Conservation (phyloP, 1,139 yeast species). For the Zygosaccharomyces sapae region DNA sequence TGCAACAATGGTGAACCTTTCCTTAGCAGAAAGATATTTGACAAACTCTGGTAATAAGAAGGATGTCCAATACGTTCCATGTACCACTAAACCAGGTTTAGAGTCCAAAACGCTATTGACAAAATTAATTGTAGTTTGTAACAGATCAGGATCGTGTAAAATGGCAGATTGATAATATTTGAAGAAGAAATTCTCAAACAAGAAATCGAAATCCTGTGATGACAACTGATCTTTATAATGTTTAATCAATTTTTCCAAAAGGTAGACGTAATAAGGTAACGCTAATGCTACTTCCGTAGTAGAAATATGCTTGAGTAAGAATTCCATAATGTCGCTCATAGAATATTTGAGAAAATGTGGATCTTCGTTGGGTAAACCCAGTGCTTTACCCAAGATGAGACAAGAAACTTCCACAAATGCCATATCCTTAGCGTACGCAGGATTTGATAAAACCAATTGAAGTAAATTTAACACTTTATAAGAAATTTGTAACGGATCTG, state of each 20-base stretch:
- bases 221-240: conserved; percentile 24
- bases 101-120: conserved; percentile 50
- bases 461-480: conserved; percentile 37
- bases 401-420: conserved; percentile 32
- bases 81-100: conserved; percentile 48
- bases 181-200: conserved; percentile 30
- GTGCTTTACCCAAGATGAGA: conserved; percentile 32
- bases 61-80: conserved; percentile 35
- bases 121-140: conserved; percentile 52
- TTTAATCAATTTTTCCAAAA: conserved; percentile 27
- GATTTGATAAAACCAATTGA: conserved; percentile 20
- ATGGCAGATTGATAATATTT: conserved; percentile 20
- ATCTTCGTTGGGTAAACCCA: conserved; percentile 28
- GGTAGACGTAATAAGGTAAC: conserved; percentile 30
- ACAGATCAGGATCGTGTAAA: conserved; percentile 38
- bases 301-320: conserved; percentile 22
- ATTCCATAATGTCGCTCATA: conserved; percentile 30
- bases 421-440: conserved; percentile 24
- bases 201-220: conserved; percentile 29
- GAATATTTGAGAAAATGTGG: conserved; percentile 31
- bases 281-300: conserved; percentile 24
- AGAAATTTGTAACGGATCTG: conserved; percentile 43
- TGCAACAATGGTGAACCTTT: conserved; percentile 61
- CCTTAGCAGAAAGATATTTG: conserved; percentile 51
- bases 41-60: conserved; percentile 42